A percentile compares a stretch with the other conserved stretches of the same genome.
phyloP scores from a whole-genome alignment of 768 basidiomycete genomes.

The Rickenella mellea region DNA sequence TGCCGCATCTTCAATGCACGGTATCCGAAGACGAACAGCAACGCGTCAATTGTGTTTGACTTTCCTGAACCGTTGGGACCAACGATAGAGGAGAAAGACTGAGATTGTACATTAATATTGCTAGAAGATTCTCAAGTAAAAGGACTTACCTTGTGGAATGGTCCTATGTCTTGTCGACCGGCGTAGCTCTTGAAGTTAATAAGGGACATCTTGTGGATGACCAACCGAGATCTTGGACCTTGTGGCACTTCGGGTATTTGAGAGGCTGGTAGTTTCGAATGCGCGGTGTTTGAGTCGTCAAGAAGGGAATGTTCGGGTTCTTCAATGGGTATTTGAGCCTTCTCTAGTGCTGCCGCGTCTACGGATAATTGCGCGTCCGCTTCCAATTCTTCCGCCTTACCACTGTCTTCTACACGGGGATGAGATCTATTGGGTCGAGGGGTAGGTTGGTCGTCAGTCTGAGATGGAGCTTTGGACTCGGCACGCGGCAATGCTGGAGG shows the following conservation, averaged over 20 bases:
- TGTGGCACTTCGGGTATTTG: slow-evolving; percentile 41
- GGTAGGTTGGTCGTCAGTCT: background rate
- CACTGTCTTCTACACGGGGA: no score
- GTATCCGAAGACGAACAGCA: slow-evolving; percentile 96
- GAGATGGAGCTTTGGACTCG: slow-evolving; percentile 1
- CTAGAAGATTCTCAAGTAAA: slow-evolving; percentile 1
- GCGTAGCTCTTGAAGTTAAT: slow-evolving; percentile 98
- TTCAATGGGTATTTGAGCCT: slow-evolving; percentile 3
- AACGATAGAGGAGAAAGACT: slow-evolving; percentile 97
- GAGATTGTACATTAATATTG: background rate
- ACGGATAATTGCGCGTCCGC: slow-evolving; percentile 1
- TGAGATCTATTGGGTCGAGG: background rate
- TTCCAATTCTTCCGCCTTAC: slow-evolving; percentile 9
- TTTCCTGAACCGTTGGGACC: slow-evolving; percentile 98
- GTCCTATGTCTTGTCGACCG: slow-evolving; percentile 92
- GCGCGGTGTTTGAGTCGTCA: no score
- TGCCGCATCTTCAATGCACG: slow-evolving; percentile 97
- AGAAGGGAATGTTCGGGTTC: slow-evolving; percentile 19
- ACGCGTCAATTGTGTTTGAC: slow-evolving; percentile 95
- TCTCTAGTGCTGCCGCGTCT: background rate
- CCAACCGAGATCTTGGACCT: slow-evolving; percentile 66
- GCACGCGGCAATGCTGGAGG: background rate
- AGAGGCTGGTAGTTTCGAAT: slow-evolving; percentile 9
- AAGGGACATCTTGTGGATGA: slow-evolving; percentile 90
- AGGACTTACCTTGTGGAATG: slow-evolving; percentile 85